These are phyloP conservation scores for Colletotrichum tropicale DNA, from an alignment of 2,329 filamentous ascomycete species.

Conservation along the genomic window DNA sequence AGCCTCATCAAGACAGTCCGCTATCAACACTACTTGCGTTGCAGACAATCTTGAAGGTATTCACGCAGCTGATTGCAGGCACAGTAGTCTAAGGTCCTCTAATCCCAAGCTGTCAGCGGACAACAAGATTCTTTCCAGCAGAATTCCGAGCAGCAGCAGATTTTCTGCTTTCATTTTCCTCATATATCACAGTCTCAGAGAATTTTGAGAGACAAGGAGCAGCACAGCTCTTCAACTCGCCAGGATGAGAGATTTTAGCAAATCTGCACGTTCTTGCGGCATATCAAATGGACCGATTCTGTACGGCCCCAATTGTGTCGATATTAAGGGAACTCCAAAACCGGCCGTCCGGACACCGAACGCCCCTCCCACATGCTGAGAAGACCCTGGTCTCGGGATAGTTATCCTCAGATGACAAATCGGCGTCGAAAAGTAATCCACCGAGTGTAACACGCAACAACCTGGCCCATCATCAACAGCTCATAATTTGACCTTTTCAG, in stretches of 20 bases:
- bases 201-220: neutral
- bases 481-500: too few species aligned
- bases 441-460: neutral
- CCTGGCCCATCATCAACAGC: neutral
- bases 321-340: neutral
- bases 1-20: neutral
- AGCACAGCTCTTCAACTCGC: accelerated
- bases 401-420: neutral
- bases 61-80: accelerated
- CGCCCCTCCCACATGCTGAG: accelerated
- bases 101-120: neutral
- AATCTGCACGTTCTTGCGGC: accelerated
- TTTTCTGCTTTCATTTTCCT: accelerated
- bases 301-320: neutral
- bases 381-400: accelerated
- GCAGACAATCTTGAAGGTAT: accelerated
- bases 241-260: neutral
- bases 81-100: accelerated
- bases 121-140: neutral
- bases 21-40: neutral
- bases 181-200: accelerated
- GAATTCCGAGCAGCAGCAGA: accelerated
- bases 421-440: too few species aligned
- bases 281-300: neutral
- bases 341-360: neutral